phyloP scores from a whole-genome alignment of 176 grass and related monocot genomes.

The Musa schizocarpa region DNA sequence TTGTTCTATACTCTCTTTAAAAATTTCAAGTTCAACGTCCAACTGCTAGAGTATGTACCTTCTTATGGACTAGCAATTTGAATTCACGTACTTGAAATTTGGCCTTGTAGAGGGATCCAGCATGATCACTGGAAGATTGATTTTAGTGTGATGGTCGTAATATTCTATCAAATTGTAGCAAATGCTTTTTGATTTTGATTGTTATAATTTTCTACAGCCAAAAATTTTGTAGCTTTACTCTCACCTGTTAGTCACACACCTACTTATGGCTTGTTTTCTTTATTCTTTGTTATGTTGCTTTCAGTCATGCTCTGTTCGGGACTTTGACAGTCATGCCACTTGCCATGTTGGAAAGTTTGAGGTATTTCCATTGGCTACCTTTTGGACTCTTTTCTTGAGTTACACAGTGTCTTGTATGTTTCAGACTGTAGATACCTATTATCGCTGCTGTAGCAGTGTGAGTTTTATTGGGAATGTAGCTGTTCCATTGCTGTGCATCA shows the following conservation, averaged over 20 bases:
- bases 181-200: not conserved
- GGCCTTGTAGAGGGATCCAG: not conserved
- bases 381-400: not conserved
- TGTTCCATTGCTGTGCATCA: slow-evolving; percentile 84
- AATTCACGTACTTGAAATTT: not conserved
- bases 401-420: slow-evolving; percentile 10
- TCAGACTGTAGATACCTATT: slow-evolving; percentile 99
- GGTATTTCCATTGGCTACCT: slow-evolving; percentile 28
- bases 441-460: slow-evolving; percentile 78
- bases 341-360: slow-evolving; percentile 74
- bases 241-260: too few relatives aligned
- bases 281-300: slow-evolving; percentile 25
- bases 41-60: not conserved
- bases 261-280: not conserved
- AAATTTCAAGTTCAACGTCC: not conserved
- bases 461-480: slow-evolving; percentile 64
- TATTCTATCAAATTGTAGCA: not conserved
- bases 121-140: not conserved
- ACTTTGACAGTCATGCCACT: slow-evolving; percentile 91
- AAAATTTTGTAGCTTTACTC: not conserved
- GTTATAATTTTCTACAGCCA: too few relatives aligned
- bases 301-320: slow-evolving; percentile 81
- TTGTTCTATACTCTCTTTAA: not conserved
- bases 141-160: not conserved
- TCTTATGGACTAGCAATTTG: not conserved